phyloP scores from a whole-genome alignment of 2,329 filamentous ascomycete genomes.

The Biscogniauxia marginata region DNA sequence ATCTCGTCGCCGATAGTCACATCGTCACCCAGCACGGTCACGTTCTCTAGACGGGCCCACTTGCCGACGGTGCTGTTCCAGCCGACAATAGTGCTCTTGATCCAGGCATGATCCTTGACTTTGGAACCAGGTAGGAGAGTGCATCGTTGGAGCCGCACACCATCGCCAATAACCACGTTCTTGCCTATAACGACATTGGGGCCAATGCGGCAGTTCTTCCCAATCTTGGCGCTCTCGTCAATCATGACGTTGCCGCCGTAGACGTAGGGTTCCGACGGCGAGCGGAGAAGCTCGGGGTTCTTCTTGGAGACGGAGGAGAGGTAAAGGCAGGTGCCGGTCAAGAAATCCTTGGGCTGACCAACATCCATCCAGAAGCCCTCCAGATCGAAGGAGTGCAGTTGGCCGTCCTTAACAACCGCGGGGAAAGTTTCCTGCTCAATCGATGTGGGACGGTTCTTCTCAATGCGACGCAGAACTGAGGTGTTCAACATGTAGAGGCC shows the following conservation, averaged over 20 bases:
- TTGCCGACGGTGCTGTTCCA: slow-evolving; percentile 97
- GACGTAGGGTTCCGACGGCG: slow-evolving; percentile 74
- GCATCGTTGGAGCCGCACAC: slow-evolving; percentile 89
- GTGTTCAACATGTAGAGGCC: slow-evolving; percentile 98
- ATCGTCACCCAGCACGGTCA: slow-evolving; percentile 96
- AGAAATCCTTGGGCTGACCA: slow-evolving; percentile 97
- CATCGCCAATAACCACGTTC: slow-evolving; percentile 87
- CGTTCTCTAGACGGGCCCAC: slow-evolving; percentile 96
- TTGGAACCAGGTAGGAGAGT: slow-evolving; percentile 87
- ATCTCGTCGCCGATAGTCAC: slow-evolving; percentile 98
- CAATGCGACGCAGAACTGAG: slow-evolving; percentile 84
- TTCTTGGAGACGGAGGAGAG: slow-evolving; percentile 90
- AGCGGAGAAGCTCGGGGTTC: slow-evolving; percentile 77
- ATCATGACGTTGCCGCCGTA: slow-evolving; percentile 95
- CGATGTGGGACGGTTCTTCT: slow-evolving; percentile 84
- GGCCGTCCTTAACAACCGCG: slow-evolving; percentile 81
- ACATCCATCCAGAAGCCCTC: slow-evolving; percentile 99
- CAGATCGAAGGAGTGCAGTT: slow-evolving; percentile 93
- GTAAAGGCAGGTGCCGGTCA: slow-evolving; percentile 93
- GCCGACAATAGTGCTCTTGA: slow-evolving; percentile 97
- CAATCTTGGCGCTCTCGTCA: slow-evolving; percentile 90
- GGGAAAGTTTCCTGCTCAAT: slow-evolving; percentile 99
- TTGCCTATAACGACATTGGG: slow-evolving; percentile 96
- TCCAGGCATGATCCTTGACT: slow-evolving; percentile 98
- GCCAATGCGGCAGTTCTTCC: slow-evolving; percentile 96